A percentile compares a stretch with the other conserved stretches of the same genome.
phyloP scores from a whole-genome alignment of 192 early-diverging fungal genomes.

The Diversispora epigaea region DNA sequence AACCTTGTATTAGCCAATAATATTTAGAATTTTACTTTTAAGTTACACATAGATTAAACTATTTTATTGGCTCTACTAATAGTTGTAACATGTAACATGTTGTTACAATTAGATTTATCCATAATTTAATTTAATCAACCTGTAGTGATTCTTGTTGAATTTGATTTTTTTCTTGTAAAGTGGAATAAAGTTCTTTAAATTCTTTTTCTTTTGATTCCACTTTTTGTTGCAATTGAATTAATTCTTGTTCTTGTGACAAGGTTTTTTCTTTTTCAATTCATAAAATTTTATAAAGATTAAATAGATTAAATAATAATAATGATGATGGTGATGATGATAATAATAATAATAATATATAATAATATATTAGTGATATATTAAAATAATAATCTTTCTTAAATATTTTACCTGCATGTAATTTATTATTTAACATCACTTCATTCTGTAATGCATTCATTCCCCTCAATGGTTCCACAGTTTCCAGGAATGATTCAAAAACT shows the following conservation, averaged over 20 bases:
- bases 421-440: slow-evolving; percentile 43
- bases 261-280: slow-evolving; percentile 26
- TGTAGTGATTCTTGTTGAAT: slow-evolving; percentile 19
- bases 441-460: slow-evolving; percentile 39
- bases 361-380: no score
- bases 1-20: no score
- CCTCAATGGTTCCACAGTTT: slow-evolving; percentile 39
- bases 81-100: no score
- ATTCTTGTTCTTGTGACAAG: slow-evolving; percentile 23
- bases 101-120: no score
- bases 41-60: no score
- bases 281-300: background rate
- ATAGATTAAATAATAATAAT: background rate
- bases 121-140: background rate
- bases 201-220: slow-evolving; percentile 4
- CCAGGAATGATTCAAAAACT: slow-evolving; percentile 45
- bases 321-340: background rate
- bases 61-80: no score
- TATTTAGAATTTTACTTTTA: no score
- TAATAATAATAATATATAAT: background rate
- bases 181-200: background rate
- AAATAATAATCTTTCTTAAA: background rate
- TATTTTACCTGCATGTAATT: slow-evolving; percentile 38
- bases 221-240: slow-evolving; percentile 13
- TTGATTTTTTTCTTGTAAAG: slow-evolving; percentile 26